Evolutionary conservation across 208 protist genomes (phyloP).

Genomic region (Wallacemonas sp.): DNA sequence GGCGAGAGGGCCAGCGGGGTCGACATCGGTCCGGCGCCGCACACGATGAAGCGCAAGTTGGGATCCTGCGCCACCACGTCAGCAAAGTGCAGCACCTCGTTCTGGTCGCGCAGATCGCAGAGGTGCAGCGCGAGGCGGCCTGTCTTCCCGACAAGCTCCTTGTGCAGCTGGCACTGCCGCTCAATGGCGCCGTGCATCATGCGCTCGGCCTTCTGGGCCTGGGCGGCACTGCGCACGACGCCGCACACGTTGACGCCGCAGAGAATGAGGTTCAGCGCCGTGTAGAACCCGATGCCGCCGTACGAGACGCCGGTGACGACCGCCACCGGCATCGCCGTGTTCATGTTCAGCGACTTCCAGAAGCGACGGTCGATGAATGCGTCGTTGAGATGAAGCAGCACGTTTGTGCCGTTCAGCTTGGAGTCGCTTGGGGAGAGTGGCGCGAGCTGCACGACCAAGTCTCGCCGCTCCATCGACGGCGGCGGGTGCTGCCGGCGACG

Average conservation of each 20-base stretch:
- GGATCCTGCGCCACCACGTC: constrained; percentile 40
- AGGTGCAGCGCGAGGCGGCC: constrained; percentile 50
- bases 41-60: constrained; percentile 59
- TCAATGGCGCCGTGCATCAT: constrained; percentile 48
- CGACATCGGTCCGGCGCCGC: constrained; percentile 46
- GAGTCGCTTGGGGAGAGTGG: constrained; percentile 52
- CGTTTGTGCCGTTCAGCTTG: constrained; percentile 30
- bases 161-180: constrained; percentile 63
- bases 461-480: constrained; percentile 45
- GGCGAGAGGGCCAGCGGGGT: constrained; percentile 38
- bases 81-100: constrained; percentile 43
- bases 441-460: constrained; percentile 72
- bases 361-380: constrained; percentile 60
- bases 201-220: constrained; percentile 31
- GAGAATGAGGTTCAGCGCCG: constrained; percentile 58
- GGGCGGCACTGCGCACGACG: constrained; percentile 36
- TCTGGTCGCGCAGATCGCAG: constrained; percentile 67
- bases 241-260: constrained; percentile 76
- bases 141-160: constrained; percentile 46
- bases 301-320: constrained; percentile 66
- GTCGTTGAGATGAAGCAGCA: constrained; percentile 58
- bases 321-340: constrained; percentile 40
- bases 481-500: constrained; percentile 32
- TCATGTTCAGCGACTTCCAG: constrained; percentile 48
- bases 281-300: constrained; percentile 79